phyloP scores from a whole-genome alignment of 225 moss, liverwort and hornwort genomes.

The Pseudisothecium myosuroides region DNA sequence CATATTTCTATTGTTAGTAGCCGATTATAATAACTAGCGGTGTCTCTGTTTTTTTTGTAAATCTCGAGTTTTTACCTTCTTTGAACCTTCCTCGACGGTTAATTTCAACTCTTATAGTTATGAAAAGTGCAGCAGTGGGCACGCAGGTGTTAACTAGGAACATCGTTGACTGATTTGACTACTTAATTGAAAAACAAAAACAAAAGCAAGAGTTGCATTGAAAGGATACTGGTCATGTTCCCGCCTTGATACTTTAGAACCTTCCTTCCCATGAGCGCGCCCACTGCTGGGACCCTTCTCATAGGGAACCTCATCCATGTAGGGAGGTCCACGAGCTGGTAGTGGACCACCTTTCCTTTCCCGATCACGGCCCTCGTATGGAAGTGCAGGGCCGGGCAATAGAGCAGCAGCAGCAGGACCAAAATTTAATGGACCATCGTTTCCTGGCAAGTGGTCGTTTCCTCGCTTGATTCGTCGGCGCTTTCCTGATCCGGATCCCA shows the following conservation, averaged over 20 bases:
- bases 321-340: slow-evolving; percentile 43
- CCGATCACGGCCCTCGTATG: slow-evolving; percentile 76
- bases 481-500: slow-evolving; percentile 65
- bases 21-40: not conserved
- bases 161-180: not conserved
- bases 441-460: slow-evolving; percentile 37
- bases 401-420: slow-evolving; percentile 25
- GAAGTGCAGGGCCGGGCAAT: slow-evolving; percentile 31
- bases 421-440: slow-evolving; percentile 51
- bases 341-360: slow-evolving; percentile 63
- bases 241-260: slow-evolving; percentile 60
- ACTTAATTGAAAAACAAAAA: not conserved
- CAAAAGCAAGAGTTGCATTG: not conserved
- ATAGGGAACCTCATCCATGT: slow-evolving; percentile 66
- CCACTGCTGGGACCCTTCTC: slow-evolving; percentile 78
- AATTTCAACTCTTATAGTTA: not conserved
- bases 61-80: not conserved
- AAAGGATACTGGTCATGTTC: slow-evolving; percentile 97
- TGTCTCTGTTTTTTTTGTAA: too few relatives aligned
- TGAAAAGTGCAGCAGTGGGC: not conserved
- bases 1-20: not conserved
- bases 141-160: not conserved
- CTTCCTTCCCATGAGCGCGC: slow-evolving; percentile 70
- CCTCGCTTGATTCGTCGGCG: slow-evolving; percentile 75
- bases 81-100: not conserved